These are phyloP conservation scores for Colletotrichum cuscutae DNA, from an alignment of 2,329 filamentous ascomycete genomes.

Conservation along the genomic window DNA sequence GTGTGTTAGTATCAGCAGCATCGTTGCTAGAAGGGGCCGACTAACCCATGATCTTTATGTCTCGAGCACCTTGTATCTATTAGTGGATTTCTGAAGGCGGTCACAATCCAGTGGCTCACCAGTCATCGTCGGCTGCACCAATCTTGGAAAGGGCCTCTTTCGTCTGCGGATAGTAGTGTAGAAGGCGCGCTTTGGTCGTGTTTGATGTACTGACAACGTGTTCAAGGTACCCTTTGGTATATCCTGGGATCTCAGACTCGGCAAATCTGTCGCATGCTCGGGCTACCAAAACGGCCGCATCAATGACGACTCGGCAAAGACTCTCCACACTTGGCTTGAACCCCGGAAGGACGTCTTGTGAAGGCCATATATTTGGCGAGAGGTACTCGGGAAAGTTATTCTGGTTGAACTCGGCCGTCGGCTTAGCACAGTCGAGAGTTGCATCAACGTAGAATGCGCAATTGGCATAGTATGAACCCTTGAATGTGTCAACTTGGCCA, in stretches of 20 bases:
- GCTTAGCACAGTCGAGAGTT: constrained; percentile 68
- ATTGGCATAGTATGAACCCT: constrained; percentile 87
- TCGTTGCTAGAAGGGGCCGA: neutral
- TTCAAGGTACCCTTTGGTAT: constrained; percentile 83
- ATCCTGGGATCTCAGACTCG: constrained; percentile 78
- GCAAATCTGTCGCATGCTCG: constrained; percentile 91
- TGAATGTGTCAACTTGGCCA: constrained; percentile 81
- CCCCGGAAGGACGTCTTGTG: constrained; percentile 73
- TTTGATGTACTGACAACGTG: constrained; percentile 85
- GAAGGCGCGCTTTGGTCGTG: constrained; percentile 88
- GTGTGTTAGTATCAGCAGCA: constrained; percentile 48
- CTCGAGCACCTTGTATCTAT: neutral
- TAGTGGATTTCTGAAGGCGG: neutral
- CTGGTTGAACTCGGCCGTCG: constrained; percentile 66
- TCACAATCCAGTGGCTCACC: constrained; percentile 71
- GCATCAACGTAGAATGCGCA: constrained; percentile 80
- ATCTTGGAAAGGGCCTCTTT: constrained; percentile 32
- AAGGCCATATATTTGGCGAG: constrained; percentile 89
- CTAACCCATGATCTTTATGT: neutral
- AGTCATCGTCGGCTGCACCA: constrained; percentile 77
- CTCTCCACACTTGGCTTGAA: constrained; percentile 79
- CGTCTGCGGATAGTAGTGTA: constrained; percentile 88
- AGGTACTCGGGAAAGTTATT: constrained; percentile 87
- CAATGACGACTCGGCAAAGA: constrained; percentile 87
- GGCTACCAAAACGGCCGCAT: constrained; percentile 88